Conservation (phyloP, 1,284 basidiomycete species). For the Sporisorium reilianum region DNA sequence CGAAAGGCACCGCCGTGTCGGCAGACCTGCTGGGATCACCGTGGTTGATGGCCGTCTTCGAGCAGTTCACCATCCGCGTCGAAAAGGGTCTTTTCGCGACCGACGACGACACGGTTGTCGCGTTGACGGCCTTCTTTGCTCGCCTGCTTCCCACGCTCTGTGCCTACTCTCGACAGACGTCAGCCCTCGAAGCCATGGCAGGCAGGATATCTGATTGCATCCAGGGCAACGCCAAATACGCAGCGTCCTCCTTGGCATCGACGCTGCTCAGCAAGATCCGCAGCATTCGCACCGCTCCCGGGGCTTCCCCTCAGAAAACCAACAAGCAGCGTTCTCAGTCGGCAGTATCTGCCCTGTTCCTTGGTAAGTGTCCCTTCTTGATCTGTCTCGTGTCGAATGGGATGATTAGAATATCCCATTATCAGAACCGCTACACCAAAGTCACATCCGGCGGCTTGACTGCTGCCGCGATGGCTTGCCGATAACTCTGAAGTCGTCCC, state of each 20-base stretch:
- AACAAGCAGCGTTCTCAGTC: not conserved
- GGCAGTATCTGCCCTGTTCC: conserved; percentile 8
- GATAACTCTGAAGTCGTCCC: conserved; percentile 50
- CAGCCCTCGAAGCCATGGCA: conserved; percentile 20
- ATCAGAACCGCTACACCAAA: conserved; percentile 58
- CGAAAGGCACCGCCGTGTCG: not conserved
- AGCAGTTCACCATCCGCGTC: conserved; percentile 55
- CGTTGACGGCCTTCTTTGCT: conserved; percentile 37
- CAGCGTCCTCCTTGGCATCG: not conserved
- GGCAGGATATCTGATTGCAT: conserved; percentile 7
- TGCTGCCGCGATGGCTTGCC: conserved; percentile 43
- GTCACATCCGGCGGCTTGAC: conserved; percentile 42
- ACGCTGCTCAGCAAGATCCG: conserved; percentile 20
- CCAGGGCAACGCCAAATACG: conserved; percentile 10
- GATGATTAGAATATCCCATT: conserved; percentile 50
- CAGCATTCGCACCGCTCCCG: conserved; percentile 15
- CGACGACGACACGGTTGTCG: conserved; percentile 19
- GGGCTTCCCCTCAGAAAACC: not conserved
- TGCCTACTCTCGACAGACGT: conserved; percentile 30
- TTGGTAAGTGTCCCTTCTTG: conserved; percentile 18
- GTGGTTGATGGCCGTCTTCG: conserved; percentile 46
- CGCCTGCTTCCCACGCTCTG: conserved; percentile 44
- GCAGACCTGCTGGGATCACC: conserved; percentile 44
- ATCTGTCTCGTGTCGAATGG: conserved; percentile 19
- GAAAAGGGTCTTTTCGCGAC: conserved; percentile 42